Percentiles rank a stretch among this genome's conserved stretches.
phyloP scores from a whole-genome alignment of 2,329 filamentous ascomycete species.

The Calonectria pteridis region DNA sequence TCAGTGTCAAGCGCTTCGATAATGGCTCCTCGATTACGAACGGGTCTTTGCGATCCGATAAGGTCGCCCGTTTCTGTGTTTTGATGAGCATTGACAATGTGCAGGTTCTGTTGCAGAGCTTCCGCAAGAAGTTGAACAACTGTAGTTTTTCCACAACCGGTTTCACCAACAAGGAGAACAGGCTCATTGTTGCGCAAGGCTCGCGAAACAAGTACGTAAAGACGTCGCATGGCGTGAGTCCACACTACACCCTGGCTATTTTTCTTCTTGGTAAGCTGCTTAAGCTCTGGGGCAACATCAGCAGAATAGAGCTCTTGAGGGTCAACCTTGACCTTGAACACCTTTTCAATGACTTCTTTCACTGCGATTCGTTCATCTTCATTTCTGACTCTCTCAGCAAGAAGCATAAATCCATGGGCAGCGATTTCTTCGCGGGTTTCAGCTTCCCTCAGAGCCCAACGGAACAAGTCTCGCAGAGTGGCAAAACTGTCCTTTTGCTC shows the following conservation, averaged over 20 bases:
- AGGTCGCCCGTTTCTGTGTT: constrained; percentile 98
- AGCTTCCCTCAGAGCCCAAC: constrained; percentile 90
- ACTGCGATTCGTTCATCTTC: constrained; percentile 87
- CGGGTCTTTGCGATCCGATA: constrained; percentile 92
- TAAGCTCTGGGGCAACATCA: constrained; percentile 67
- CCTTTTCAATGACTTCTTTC: constrained; percentile 87
- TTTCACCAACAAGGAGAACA: constrained; percentile 94
- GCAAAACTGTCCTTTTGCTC: constrained; percentile 98
- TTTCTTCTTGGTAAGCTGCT: constrained; percentile 57
- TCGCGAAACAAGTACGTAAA: constrained; percentile 90
- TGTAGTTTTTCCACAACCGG: constrained; percentile 97
- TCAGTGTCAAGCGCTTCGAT: constrained; percentile 74
- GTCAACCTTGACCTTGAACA: constrained; percentile 89
- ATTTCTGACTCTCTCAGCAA: constrained; percentile 95
- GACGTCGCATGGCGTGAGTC: constrained; percentile 93
- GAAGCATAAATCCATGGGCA: constrained; percentile 93
- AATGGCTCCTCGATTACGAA: constrained; percentile 85
- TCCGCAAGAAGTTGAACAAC: constrained; percentile 94
- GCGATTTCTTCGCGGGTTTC: constrained; percentile 91
- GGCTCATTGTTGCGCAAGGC: constrained; percentile 93
- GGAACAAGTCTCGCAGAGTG: constrained; percentile 93
- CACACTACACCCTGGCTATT: constrained; percentile 82
- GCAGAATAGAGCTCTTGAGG: constrained; percentile 78
- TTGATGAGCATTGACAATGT: constrained; percentile 97
- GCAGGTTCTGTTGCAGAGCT: constrained; percentile 79